Evolutionary conservation across 352 stramenopile species (phyloP).

Genomic region (Globisporangium nodosum): DNA sequence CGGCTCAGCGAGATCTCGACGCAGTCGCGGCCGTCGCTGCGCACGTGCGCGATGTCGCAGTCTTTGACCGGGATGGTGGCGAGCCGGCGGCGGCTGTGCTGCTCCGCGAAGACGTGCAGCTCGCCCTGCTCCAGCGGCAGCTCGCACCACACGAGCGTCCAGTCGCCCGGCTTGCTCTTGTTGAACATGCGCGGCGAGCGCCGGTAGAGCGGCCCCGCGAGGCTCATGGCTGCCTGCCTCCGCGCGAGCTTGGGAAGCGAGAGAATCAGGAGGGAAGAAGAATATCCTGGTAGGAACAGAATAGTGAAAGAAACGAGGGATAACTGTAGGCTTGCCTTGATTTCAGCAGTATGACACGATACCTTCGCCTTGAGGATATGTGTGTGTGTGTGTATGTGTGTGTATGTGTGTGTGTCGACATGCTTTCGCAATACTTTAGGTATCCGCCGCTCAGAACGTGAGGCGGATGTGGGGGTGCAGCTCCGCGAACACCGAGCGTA

Average conservation of each 20-base stretch:
- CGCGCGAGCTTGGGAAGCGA: neutral
- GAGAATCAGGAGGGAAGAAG: neutral
- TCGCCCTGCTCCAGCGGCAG: conserved; percentile 59
- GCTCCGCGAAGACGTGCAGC: conserved; percentile 64
- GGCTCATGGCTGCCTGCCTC: conserved; percentile 28
- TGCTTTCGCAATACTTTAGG: neutral
- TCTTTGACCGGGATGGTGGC: conserved; percentile 48
- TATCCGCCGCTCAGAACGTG: conserved; percentile 19
- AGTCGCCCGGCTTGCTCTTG: conserved; percentile 66
- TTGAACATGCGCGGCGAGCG: conserved; percentile 66
- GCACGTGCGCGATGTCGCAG: conserved; percentile 76
- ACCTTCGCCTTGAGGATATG: too few species aligned
- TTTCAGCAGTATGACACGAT: too few species aligned
- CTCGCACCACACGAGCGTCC: conserved; percentile 78
- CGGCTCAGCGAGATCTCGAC: conserved; percentile 65
- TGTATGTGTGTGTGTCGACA: too few species aligned
- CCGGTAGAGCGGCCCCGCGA: conserved; percentile 67
- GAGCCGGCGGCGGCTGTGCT: conserved; percentile 40
- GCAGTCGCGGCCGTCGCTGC: conserved; percentile 76
- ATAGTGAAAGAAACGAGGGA: neutral
- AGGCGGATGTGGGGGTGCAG: conserved; percentile 36
- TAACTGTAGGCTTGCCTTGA: neutral
- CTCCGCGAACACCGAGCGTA: conserved; percentile 55
- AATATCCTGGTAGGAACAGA: neutral
- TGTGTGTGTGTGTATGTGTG: too few species aligned